phyloP scores from a whole-genome alignment of 2,329 filamentous ascomycete genomes.

The Colletotrichum godetiae region DNA sequence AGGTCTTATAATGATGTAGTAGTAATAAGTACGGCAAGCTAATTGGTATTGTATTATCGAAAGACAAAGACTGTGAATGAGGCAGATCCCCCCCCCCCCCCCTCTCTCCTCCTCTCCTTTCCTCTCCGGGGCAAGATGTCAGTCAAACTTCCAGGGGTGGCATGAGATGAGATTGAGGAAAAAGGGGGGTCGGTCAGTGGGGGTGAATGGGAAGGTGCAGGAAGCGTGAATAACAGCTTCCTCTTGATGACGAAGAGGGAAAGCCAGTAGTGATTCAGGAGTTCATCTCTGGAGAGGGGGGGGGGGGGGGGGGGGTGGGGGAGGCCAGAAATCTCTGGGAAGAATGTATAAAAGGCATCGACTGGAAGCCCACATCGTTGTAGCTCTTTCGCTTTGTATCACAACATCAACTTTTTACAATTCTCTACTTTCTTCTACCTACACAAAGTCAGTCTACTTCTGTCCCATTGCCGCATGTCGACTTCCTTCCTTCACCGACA shows the following conservation, averaged over 20 bases:
- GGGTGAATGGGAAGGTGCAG: background rate
- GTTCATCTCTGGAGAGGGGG: background rate
- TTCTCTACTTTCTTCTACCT: background rate
- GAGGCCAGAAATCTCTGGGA: too few species aligned
- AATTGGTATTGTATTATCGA: background rate
- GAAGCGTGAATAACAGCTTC: background rate
- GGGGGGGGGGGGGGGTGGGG: too few species aligned
- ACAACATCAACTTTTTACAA: background rate
- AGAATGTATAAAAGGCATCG: background rate
- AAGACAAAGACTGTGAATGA: background rate
- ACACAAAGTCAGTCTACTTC: background rate
- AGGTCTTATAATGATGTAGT: background rate
- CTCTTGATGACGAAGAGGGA: background rate
- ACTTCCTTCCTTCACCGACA: background rate
- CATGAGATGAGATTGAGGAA: background rate
- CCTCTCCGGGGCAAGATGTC: background rate
- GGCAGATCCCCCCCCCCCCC: background rate
- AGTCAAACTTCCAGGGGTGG: background rate
- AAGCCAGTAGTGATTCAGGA: background rate
- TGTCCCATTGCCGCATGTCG: too few species aligned
- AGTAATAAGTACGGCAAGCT: too few species aligned
- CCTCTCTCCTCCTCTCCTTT: too few species aligned
- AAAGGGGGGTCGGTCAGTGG: background rate
- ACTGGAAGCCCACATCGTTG: background rate
- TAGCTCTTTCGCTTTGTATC: background rate